phyloP scores from a whole-genome alignment of 2,329 filamentous ascomycete genomes.

The Aureobasidium sp. region DNA sequence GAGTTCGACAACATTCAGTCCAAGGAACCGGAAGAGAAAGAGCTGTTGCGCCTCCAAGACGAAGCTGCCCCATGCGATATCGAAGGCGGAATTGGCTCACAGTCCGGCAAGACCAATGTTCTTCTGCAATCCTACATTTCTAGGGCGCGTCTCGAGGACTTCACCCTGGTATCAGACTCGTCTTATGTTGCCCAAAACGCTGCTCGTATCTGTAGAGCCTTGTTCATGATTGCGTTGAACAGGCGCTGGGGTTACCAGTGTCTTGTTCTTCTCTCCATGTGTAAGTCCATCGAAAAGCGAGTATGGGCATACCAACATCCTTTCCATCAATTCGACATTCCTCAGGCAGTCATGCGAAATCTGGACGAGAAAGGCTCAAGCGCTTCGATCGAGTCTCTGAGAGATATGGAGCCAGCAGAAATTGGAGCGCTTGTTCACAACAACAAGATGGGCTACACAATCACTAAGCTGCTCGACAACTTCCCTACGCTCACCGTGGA shows the following conservation, averaged over 20 bases:
- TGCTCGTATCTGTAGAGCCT: slow-evolving; percentile 81
- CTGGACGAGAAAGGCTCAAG: slow-evolving; percentile 70
- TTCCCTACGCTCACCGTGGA: slow-evolving; percentile 90
- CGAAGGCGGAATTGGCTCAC: slow-evolving; percentile 53
- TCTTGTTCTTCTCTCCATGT: slow-evolving; percentile 77
- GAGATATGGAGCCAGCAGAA: slow-evolving; percentile 88
- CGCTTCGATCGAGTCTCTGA: slow-evolving; percentile 68
- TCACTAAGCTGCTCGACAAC: slow-evolving; percentile 72
- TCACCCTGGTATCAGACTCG: slow-evolving; percentile 82
- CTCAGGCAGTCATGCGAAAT: slow-evolving; percentile 71
- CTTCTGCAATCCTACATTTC: slow-evolving; percentile 91
- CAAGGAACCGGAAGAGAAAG: slow-evolving; percentile 79
- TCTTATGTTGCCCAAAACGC: slow-evolving; percentile 95
- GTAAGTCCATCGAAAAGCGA: slow-evolving; percentile 93
- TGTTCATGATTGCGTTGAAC: slow-evolving; percentile 97
- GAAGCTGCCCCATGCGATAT: slow-evolving; percentile 70
- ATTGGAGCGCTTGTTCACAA: slow-evolving; percentile 91
- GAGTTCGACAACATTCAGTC: slow-evolving; percentile 97
- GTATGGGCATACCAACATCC: slow-evolving; percentile 95
- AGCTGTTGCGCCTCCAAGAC: slow-evolving; percentile 65
- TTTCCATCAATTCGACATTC: slow-evolving; percentile 87
- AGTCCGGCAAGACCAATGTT: slow-evolving; percentile 93
- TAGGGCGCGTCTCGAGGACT: slow-evolving; percentile 78
- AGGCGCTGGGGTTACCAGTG: slow-evolving; percentile 94
- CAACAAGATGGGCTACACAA: slow-evolving; percentile 71